These are phyloP conservation scores for Populus alba DNA, from an alignment of 345 rosid species.

Conservation along the genomic window DNA sequence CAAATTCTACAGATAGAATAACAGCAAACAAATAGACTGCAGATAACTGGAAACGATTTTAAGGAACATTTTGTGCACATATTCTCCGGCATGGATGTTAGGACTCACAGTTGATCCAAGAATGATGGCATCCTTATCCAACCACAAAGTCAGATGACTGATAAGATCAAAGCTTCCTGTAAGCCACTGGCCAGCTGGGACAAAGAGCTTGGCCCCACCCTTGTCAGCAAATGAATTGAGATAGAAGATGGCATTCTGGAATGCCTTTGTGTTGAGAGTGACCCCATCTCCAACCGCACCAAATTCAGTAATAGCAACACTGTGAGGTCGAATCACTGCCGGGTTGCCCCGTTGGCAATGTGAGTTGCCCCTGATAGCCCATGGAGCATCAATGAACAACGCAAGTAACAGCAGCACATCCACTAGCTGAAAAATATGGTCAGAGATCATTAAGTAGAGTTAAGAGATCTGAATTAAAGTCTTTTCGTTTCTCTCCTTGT, in stretches of 20 bases:
- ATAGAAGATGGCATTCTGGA: slow-evolving; percentile 96
- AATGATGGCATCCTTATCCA: slow-evolving; percentile 84
- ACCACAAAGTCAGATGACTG: slow-evolving; percentile 90
- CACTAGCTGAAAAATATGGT: slow-evolving; percentile 50
- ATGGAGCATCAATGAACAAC: slow-evolving; percentile 41
- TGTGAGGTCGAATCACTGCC: slow-evolving; percentile 72
- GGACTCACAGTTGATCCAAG: slow-evolving; percentile 79
- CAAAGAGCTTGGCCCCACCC: slow-evolving; percentile 97
- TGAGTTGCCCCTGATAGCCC: slow-evolving; percentile 46
- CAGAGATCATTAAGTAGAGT: not conserved
- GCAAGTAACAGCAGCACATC: slow-evolving; percentile 69
- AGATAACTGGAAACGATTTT: not conserved
- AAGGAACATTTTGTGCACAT: not conserved
- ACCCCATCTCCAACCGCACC: slow-evolving; percentile 99
- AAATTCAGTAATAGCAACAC: slow-evolving; percentile 91
- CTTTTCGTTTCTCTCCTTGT: too few species aligned
- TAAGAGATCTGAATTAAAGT: not conserved
- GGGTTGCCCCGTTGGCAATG: slow-evolving; percentile 50
- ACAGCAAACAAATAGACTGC: not conserved
- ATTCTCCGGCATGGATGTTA: slow-evolving; percentile 2
- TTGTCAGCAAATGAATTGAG: slow-evolving; percentile 94
- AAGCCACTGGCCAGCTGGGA: slow-evolving; percentile 93
- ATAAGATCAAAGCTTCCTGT: slow-evolving; percentile 97
- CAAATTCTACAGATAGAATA: not conserved
- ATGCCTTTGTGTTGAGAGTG: slow-evolving; percentile 93